A percentile compares a stretch with the other conserved stretches of the same genome.
These are phyloP conservation scores for Actinomortierella wolfii DNA, from an alignment of 371 early-diverging fungal genomes.

Conservation along the genomic window DNA sequence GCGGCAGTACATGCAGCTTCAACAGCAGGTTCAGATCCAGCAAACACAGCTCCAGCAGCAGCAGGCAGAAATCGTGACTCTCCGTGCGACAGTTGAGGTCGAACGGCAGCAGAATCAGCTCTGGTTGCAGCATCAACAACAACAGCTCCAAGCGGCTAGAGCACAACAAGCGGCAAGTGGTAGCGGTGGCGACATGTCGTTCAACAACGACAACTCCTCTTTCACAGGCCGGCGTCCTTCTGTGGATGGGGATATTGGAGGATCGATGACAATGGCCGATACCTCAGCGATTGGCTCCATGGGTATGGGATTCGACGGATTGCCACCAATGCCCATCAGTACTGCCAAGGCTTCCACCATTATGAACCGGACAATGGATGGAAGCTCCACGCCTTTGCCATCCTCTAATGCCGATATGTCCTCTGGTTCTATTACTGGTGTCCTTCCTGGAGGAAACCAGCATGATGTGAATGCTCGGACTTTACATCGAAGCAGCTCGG, in stretches of 20 bases:
- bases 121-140: conserved; percentile 19
- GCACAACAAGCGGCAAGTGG: conserved; percentile 7
- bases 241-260: conserved; percentile 27
- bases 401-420: too few species aligned
- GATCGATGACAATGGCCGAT: conserved; percentile 27
- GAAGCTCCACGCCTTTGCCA: too few species aligned
- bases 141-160: conserved; percentile 7
- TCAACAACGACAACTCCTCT: not conserved
- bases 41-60: conserved; percentile 41
- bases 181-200: conserved; percentile 7
- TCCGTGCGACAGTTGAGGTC: conserved; percentile 28
- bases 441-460: not conserved
- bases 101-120: conserved; percentile 23
- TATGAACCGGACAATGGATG: too few species aligned
- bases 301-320: too few species aligned
- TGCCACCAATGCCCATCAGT: too few species aligned
- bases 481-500: conserved; percentile 26
- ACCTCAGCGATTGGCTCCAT: not conserved
- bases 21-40: conserved; percentile 36
- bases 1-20: conserved; percentile 18
- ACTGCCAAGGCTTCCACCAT: too few species aligned
- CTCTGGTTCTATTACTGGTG: too few species aligned
- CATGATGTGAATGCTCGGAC: conserved; percentile 22
- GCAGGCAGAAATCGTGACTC: conserved; percentile 37
- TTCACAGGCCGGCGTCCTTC: conserved; percentile 27